phyloP scores from a whole-genome alignment of 2,329 filamentous ascomycete species.

The Ophiostoma angusticollis region DNA sequence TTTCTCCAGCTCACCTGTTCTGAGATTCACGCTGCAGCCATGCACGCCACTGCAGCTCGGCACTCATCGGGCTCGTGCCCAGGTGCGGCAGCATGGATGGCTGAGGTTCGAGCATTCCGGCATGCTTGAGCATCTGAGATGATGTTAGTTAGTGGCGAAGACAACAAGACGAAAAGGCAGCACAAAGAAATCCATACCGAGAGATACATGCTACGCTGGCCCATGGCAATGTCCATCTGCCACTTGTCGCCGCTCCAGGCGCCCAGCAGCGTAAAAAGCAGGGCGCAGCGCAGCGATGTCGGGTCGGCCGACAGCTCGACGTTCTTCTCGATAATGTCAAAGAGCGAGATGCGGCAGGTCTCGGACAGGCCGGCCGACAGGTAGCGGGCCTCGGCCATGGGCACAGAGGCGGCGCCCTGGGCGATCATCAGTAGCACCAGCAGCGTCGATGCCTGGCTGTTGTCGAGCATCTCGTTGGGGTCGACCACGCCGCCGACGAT shows the following conservation, averaged over 20 bases:
- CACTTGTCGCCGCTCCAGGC: constrained; percentile 66
- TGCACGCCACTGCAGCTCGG: constrained; percentile 43
- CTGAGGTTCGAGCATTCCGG: constrained; percentile 48
- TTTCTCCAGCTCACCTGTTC: constrained; percentile 42
- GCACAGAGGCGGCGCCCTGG: constrained; percentile 54
- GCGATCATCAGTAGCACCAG: constrained; percentile 61
- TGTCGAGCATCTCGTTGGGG: constrained; percentile 53
- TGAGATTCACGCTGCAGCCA: constrained; percentile 54
- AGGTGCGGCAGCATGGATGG: constrained; percentile 31
- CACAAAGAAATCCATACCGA: constrained; percentile 32
- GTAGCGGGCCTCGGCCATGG: constrained; percentile 50
- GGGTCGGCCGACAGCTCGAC: constrained; percentile 54
- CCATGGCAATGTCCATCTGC: constrained; percentile 67
- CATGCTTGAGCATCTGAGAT: constrained; percentile 52
- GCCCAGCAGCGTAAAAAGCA: constrained; percentile 55
- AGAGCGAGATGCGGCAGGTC: constrained; percentile 58
- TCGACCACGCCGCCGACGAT: constrained; percentile 48
- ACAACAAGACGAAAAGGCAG: not conserved
- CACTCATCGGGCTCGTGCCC: constrained; percentile 28
- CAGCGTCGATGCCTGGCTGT: constrained; percentile 52
- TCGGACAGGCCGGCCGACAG: constrained; percentile 55
- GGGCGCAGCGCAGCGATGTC: constrained; percentile 49
- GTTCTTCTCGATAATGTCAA: constrained; percentile 60
- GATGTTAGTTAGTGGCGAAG: not conserved
- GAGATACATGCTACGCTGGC: constrained; percentile 60